Base-by-base conservation (phyloP, 1,284 basidiomycete genomes). In the Irpex sp. region DNA sequence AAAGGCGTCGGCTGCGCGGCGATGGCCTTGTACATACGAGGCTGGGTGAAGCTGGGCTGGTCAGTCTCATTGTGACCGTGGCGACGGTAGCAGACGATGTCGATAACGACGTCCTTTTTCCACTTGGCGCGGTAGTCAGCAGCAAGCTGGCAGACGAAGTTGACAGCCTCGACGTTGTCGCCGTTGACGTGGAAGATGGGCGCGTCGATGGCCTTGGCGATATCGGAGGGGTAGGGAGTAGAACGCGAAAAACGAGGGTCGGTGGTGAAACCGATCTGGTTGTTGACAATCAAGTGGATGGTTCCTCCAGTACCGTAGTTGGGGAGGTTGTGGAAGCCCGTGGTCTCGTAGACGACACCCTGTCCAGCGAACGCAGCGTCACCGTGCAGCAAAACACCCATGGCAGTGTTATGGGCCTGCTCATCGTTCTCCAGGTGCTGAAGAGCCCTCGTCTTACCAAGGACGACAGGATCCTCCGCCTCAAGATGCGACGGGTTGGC, bases 121-220 rank as follows among this genome's bases (percentile, higher is more conserved):
- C 91, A 99, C 75, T 95, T 96, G 68, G 96, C 94, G 62, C 97
- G 90, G 81, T 95, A 99, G 77, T 99, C 97, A 51, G 97, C 96
- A 35, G 97, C 96, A 61, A 99, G 89, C 74, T 96, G 94, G 77
- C 94, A 97, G 57, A 99, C 96, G 72, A 96, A 99, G 72, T 93
- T 97, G 75, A 99, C 94, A 28, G 97, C 97, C 77, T 99, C 97
- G 67, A 91, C 92, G 69, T 98, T 96, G 82, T 99, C 97, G 60
- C 96, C 97, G 73, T 99, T 99, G 72, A 99, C 97, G 78, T 99
- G 97, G 90, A 99, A 98, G 78, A 99, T 98, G 63, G 97, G 97
- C 0, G 97, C 87, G 72, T 99, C 97, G 71, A 98, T 98, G 56
- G 94, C 88, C 78, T 99, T 99, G 69, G 97, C 97, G 69, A 99